Conservation (phyloP, 306 rosid species). For the Geum urbanum region DNA sequence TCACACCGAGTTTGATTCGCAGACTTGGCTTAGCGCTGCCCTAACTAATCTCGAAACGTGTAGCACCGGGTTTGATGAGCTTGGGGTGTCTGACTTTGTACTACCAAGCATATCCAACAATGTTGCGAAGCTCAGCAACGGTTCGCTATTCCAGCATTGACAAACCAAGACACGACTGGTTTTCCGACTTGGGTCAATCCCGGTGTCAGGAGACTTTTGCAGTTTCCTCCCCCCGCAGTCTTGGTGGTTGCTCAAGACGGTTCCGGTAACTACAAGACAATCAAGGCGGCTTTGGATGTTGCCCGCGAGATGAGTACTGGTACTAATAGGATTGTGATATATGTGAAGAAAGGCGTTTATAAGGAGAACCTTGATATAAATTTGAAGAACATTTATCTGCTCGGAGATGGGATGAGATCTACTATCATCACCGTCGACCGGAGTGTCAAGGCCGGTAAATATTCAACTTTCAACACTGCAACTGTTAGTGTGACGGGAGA, state of each 20-base stretch:
- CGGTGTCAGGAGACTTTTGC: conserved; percentile 41
- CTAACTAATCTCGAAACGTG: conserved; percentile 52
- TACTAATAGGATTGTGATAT: conserved; percentile 42
- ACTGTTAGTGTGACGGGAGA: conserved; percentile 55
- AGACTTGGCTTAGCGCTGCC: conserved; percentile 54
- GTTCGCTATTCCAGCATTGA: conserved; percentile 14
- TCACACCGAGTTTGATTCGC: conserved; percentile 33
- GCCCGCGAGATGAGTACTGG: conserved; percentile 28
- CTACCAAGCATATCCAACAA: conserved; percentile 45
- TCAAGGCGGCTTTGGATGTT: conserved; percentile 40
- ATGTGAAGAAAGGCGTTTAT: conserved; percentile 44
- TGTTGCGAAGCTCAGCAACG: conserved; percentile 37
- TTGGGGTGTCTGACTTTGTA: conserved; percentile 34
- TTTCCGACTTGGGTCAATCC: conserved; percentile 43
- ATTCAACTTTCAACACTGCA: conserved; percentile 50
- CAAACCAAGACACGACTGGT: conserved; percentile 20
- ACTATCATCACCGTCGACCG: conserved; percentile 48
- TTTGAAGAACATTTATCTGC: conserved; percentile 43
- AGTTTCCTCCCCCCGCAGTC: conserved; percentile 22
- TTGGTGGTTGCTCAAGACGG: conserved; percentile 62
- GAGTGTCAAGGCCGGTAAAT: conserved; percentile 44
- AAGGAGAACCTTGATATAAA: conserved; percentile 44
- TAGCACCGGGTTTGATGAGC: conserved; percentile 46
- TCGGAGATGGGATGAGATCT: conserved; percentile 44
- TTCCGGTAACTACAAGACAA: conserved; percentile 37